Percentiles rank a stretch among this genome's conserved stretches.
Evolutionary conservation across 1,284 basidiomycete species (phyloP).

Genomic region (Exobasidium rhododendri): DNA sequence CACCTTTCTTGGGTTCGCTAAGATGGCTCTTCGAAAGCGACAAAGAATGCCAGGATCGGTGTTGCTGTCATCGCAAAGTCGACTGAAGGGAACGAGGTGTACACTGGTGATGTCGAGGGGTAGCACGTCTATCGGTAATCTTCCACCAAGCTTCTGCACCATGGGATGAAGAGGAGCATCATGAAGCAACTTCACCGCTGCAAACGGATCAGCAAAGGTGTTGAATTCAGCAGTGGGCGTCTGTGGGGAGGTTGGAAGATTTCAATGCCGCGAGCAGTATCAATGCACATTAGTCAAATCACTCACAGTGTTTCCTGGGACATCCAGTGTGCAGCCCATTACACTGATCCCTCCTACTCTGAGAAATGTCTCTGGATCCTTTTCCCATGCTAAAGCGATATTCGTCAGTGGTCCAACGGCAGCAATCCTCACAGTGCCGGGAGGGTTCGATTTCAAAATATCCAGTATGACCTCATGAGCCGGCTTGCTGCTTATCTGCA

Average conservation of each 20-base stretch:
- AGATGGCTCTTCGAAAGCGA: constrained; percentile 34
- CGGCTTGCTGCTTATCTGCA: constrained; percentile 60
- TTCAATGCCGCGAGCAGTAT: constrained; percentile 57
- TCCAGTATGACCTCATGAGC: constrained; percentile 67
- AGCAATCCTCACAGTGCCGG: constrained; percentile 73
- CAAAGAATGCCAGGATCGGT: background rate
- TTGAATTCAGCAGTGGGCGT: constrained; percentile 66
- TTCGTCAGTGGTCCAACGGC: constrained; percentile 85
- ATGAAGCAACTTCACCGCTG: constrained; percentile 59
- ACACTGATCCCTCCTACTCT: constrained; percentile 68
- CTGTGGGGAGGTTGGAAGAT: background rate
- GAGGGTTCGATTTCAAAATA: constrained; percentile 64
- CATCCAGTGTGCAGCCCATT: constrained; percentile 96
- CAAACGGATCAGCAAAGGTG: constrained; percentile 87
- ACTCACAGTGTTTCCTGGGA: constrained; percentile 74
- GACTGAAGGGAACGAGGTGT: constrained; percentile 43
- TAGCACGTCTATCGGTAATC: constrained; percentile 41
- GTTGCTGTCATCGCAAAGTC: constrained; percentile 28
- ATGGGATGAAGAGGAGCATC: constrained; percentile 22
- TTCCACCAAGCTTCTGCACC: constrained; percentile 18
- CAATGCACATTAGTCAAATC: constrained; percentile 57
- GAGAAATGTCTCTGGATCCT: constrained; percentile 63
- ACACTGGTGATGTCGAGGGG: constrained; percentile 43
- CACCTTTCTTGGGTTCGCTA: constrained; percentile 41
- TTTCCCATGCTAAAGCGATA: constrained; percentile 67